Evolutionary conservation across 805 yeast genomes (phyloP).

Genomic region (Brettanomyces anomalus): DNA sequence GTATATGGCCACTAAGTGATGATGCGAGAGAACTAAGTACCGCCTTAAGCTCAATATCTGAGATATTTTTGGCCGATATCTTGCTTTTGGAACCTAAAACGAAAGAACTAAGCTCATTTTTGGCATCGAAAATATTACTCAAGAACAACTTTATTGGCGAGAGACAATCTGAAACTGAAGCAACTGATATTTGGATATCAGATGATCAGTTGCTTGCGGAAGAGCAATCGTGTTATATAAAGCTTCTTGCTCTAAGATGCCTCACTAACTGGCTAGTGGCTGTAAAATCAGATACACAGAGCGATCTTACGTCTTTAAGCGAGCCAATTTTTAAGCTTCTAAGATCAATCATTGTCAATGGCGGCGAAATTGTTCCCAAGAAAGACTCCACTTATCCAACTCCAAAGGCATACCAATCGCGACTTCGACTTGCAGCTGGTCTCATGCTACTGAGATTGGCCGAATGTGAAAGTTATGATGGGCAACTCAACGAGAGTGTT

Average conservation of each 20-base stretch:
- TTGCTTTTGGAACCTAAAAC: conserved; percentile 38
- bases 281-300: conserved; percentile 28
- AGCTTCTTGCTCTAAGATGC: conserved; percentile 37
- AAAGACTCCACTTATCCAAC: conserved; percentile 44
- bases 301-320: conserved; percentile 35
- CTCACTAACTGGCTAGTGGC: conserved; percentile 47
- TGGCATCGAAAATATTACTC: conserved; percentile 56
- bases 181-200: conserved; percentile 28
- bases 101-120: conserved; percentile 46
- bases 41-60: conserved; percentile 51
- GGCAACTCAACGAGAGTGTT: conserved; percentile 42
- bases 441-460: conserved; percentile 55
- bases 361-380: conserved; percentile 62
- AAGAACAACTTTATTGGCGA: conserved; percentile 35
- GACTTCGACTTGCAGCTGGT: conserved; percentile 63
- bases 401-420: conserved; percentile 51
- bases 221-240: conserved; percentile 16
- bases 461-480: conserved; percentile 40
- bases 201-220: conserved; percentile 11
- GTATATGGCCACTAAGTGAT: conserved; percentile 43
- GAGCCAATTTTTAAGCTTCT: conserved; percentile 62
- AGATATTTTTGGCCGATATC: conserved; percentile 43
- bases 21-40: conserved; percentile 36
- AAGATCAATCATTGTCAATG: conserved; percentile 56
- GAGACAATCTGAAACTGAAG: conserved; percentile 10